A percentile compares a stretch with the other conserved stretches of the same genome.
Evolutionary conservation across 2,329 filamentous ascomycete genomes (phyloP).

Genomic region (Tolypocladium guangdongense): DNA sequence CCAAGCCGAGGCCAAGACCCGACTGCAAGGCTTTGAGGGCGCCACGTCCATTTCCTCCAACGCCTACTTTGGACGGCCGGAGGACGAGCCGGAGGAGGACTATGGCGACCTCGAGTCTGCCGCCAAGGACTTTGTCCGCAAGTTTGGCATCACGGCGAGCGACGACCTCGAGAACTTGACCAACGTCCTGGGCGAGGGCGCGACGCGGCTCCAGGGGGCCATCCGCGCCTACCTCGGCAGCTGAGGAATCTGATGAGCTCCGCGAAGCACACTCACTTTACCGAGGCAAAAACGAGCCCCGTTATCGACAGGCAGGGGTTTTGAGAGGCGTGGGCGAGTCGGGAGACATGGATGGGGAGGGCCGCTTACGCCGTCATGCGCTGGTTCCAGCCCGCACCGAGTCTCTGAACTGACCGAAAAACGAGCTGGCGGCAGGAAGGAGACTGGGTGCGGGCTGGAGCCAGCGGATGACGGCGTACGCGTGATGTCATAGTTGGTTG

Average conservation of each 20-base stretch:
- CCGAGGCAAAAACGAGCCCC: not conserved
- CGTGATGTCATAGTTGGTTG: constrained; percentile 20
- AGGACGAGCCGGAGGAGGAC: constrained; percentile 68
- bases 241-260: constrained; percentile 20
- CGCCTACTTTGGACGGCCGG: constrained; percentile 90
- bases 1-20: constrained; percentile 74
- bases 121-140: constrained; percentile 90
- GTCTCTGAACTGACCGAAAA: not conserved
- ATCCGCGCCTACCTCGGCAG: constrained; percentile 54
- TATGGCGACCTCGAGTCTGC: constrained; percentile 89
- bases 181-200: constrained; percentile 74
- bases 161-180: constrained; percentile 91
- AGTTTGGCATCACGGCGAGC: constrained; percentile 89
- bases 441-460: not conserved
- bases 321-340: not conserved
- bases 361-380: no score
- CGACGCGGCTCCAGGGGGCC: constrained; percentile 68
- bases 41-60: constrained; percentile 90
- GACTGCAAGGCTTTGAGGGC: constrained; percentile 87
- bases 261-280: not conserved
- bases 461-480: constrained; percentile 15
- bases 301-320: not conserved
- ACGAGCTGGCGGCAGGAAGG: not conserved
- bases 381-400: no score
- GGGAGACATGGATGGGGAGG: not conserved